Evolutionary conservation across 495 filamentous ascomycete genomes (phyloP), one percentile per base, ranked within the genome.

Genomic region (Pyrenopolyporus hunteri): DNA sequence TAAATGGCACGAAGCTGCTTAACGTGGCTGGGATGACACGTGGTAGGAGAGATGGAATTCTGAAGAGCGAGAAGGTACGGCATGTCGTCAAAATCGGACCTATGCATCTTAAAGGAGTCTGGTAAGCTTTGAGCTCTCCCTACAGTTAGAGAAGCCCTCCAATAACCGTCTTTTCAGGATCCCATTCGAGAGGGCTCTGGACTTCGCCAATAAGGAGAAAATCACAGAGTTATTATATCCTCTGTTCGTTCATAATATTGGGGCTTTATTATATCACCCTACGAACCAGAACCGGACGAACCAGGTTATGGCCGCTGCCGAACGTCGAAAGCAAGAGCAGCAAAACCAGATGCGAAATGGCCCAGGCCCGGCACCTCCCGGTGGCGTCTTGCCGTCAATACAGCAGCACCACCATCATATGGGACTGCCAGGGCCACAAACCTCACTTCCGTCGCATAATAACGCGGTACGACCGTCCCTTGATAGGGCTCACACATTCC

Each of bases 161-260:
- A 50, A 63, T 58, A 57, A 42, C 11, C 4, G 7, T 31, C 3
- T 33, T 19, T 44, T 14, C 64, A 97, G 93, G 93, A 98, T 98
- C 70, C 94, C 94, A 6, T 98, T 95, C 64, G 95, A 98, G 56
- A 85, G 95, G 48, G 94, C 94, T 1, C 78, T 98, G 35, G 94
- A 98, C 63, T 98, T 98, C 70, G 95, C 94, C 32, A 98, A 98
- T 78, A 97, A 97, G 81, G 94, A 98, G 75, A 97, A 98, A 77
- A 98, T 98, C 63, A 98, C 95, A 0, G 93, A 98, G 73, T 75
- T 90, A 9, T 73, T 98, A 53, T 98, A 98, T 76, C 94, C 94
- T 20, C 80, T 98, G 14, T 98, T 98, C 71, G 94, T 98, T 23
- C 92, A 97, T 72, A 97, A 98, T 75, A 98, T 98, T 67, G 91